These are phyloP conservation scores for Nematocida ausubeli DNA, from an alignment of 371 early-diverging fungal species.

Conservation along the genomic window DNA sequence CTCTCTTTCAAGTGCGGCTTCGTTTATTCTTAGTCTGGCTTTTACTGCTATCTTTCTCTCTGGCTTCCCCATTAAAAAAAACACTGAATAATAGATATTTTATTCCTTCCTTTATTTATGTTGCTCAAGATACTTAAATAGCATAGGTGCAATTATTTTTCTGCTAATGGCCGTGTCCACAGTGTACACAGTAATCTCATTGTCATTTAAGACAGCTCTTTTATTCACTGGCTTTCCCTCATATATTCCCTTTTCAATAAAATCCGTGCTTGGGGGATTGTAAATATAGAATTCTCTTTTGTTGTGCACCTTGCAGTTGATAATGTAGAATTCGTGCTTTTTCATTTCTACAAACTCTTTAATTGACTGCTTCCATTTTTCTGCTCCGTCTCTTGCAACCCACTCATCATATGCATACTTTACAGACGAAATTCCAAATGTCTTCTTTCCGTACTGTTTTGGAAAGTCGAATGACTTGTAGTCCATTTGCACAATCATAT, in stretches of 20 bases:
- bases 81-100: constrained; percentile 16
- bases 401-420: constrained; percentile 33
- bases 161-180: constrained; percentile 12
- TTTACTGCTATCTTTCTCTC: constrained; percentile 2
- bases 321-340: constrained; percentile 14
- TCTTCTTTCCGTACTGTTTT: not conserved
- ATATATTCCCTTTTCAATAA: constrained; percentile 13
- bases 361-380: not conserved
- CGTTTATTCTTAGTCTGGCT: not conserved
- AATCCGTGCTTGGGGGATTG: constrained; percentile 2
- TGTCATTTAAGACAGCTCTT: not conserved
- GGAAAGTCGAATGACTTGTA: constrained; percentile 51
- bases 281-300: constrained; percentile 15
- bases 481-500: constrained; percentile 39
- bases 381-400: constrained; percentile 28
- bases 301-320: not conserved
- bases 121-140: constrained; percentile 33
- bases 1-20: not conserved
- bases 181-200: constrained; percentile 15
- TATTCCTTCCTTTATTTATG: not conserved
- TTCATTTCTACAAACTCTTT: constrained; percentile 16
- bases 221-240: not conserved
- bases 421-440: constrained; percentile 47
- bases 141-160: constrained; percentile 41
- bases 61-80: constrained; percentile 25